Conservation (phyloP, 768 basidiomycete species). For the Dioszegia hungarica region DNA sequence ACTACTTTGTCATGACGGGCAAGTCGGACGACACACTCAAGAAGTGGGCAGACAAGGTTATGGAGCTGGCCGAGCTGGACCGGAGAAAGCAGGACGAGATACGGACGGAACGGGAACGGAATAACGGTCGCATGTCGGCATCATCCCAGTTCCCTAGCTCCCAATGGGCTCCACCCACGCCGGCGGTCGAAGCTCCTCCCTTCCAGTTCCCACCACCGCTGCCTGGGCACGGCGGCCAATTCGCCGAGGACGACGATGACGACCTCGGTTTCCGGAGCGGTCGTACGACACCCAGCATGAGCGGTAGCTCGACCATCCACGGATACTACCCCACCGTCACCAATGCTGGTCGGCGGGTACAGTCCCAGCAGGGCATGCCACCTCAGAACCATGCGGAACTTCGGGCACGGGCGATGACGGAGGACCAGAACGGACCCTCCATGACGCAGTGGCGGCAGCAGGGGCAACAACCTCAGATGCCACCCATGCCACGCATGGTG, state of each 20-base stretch:
- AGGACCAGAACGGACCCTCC: conserved; percentile 61
- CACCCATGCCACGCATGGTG: conserved; percentile 41
- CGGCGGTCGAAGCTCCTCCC: conserved; percentile 38
- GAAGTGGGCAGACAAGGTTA: conserved; percentile 87
- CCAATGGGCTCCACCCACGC: conserved; percentile 41
- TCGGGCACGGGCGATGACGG: conserved; percentile 64
- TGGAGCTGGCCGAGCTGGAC: conserved; percentile 62
- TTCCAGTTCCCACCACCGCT: conserved; percentile 40
- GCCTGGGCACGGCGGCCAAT: conserved; percentile 36
- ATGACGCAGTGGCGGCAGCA: conserved; percentile 65
- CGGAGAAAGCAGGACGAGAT: conserved; percentile 53
- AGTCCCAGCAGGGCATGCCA: conserved; percentile 58
- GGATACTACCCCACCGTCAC: conserved; percentile 71
- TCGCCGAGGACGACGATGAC: conserved; percentile 62
- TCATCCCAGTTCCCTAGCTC: conserved; percentile 50
- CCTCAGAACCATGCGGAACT: conserved; percentile 56
- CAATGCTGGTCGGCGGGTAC: conserved; percentile 55
- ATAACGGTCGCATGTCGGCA: conserved; percentile 52
- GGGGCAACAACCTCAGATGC: conserved; percentile 39
- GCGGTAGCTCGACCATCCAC: conserved; percentile 11
- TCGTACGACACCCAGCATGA: conserved; percentile 32
- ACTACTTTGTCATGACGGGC: conserved; percentile 91
- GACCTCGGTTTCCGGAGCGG: conserved; percentile 28
- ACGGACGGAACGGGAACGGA: conserved; percentile 52
- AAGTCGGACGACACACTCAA: conserved; percentile 84